Percentiles rank a stretch among this genome's conserved stretches.
These are phyloP conservation scores for Globisporangium sylvaticum DNA, from an alignment of 352 stramenopile genomes.

Conservation along the genomic window DNA sequence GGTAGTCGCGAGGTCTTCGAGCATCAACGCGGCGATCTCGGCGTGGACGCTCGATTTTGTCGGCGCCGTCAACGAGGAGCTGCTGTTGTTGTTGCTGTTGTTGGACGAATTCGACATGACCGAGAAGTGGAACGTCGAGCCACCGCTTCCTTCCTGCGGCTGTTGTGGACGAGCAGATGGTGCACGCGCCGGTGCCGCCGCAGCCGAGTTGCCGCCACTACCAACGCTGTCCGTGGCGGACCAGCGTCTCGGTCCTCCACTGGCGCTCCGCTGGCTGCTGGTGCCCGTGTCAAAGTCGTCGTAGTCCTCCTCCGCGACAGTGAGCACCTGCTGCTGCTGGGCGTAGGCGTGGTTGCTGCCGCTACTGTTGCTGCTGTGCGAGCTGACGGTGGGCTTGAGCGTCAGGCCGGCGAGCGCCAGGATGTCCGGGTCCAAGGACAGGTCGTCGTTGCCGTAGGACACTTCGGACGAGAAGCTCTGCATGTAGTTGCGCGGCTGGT, in stretches of 20 bases:
- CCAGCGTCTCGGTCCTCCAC: constrained; percentile 7
- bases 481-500: not conserved
- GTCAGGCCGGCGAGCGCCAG: constrained; percentile 42
- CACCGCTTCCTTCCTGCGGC: not conserved
- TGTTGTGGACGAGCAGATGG: not conserved
- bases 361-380: constrained; percentile 10
- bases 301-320: constrained; percentile 12
- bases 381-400: constrained; percentile 20
- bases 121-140: constrained; percentile 16
- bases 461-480: constrained; percentile 43
- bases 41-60: constrained; percentile 15
- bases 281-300: constrained; percentile 6
- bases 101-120: constrained; percentile 8
- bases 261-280: constrained; percentile 1
- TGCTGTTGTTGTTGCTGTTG: not conserved
- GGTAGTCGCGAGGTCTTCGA: constrained; percentile 10
- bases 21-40: constrained; percentile 16
- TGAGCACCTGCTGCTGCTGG: constrained; percentile 6
- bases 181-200: not conserved
- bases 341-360: not conserved
- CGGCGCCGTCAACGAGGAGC: not conserved
- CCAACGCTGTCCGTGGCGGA: not conserved
- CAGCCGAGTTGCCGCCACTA: not conserved
- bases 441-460: constrained; percentile 34
- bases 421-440: constrained; percentile 49